These are phyloP conservation scores for Viola pubescens DNA, from an alignment of 441 rosid species.

Conservation along the genomic window DNA sequence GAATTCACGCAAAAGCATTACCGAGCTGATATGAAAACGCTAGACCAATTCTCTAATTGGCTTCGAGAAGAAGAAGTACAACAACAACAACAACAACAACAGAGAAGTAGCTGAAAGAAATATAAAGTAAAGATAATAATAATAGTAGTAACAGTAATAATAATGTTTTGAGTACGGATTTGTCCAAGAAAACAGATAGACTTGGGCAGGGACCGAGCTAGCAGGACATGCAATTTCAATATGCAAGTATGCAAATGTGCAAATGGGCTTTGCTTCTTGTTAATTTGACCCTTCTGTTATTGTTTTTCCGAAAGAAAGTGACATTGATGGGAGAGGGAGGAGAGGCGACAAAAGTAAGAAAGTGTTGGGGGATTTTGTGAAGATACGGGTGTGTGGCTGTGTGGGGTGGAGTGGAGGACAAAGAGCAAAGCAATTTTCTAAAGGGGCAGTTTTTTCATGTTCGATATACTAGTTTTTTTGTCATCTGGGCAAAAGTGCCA, in stretches of 20 bases:
- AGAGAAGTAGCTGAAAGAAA: too few relatives aligned
- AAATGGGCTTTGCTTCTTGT: constrained; percentile 5
- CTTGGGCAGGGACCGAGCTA: too few relatives aligned
- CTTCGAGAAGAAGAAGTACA: constrained; percentile 30
- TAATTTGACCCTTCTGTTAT: constrained; percentile 4
- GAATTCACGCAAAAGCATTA: constrained; percentile 94
- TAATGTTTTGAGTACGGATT: too few relatives aligned
- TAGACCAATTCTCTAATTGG: constrained; percentile 70
- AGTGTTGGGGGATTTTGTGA: constrained; percentile 8
- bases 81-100: not conserved
- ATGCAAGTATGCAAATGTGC: not conserved
- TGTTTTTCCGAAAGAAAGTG: constrained; percentile 15
- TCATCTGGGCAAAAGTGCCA: not conserved
- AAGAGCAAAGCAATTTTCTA: not conserved
- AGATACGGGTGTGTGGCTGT: constrained; percentile 9
- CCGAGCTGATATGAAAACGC: constrained; percentile 96
- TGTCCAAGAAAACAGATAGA: too few relatives aligned
- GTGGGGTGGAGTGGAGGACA: not conserved
- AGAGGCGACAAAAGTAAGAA: not conserved
- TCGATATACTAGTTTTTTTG: too few relatives aligned
- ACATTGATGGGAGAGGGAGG: constrained; percentile 8
- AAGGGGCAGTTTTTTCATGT: too few relatives aligned
- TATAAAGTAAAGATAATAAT: too few relatives aligned
- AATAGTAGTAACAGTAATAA: too few relatives aligned
- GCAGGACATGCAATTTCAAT: too few relatives aligned